phyloP scores from a whole-genome alignment of 2,329 filamentous ascomycete species.

The Coleophoma crateriformis region DNA sequence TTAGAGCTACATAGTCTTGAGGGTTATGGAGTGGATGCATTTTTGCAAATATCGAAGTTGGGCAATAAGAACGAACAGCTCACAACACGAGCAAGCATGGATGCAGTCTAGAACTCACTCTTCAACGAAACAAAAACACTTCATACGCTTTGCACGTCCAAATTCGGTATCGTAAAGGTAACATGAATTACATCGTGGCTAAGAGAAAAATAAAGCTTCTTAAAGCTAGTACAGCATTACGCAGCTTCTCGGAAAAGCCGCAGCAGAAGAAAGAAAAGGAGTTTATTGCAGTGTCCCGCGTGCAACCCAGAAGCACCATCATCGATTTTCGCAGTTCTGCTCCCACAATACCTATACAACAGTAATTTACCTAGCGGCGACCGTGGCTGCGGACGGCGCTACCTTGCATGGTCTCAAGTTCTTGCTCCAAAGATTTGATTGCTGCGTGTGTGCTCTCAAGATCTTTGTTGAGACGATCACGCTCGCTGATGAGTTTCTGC shows the following conservation, averaged over 20 bases:
- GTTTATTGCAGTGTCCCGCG: slow-evolving; percentile 20
- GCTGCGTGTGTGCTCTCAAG: slow-evolving; percentile 94
- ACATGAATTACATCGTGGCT: slow-evolving; percentile 29
- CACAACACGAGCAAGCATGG: slow-evolving; percentile 70
- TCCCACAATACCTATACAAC: no score
- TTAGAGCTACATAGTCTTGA: slow-evolving; percentile 88
- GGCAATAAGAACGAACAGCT: slow-evolving; percentile 98
- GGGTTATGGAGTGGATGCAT: slow-evolving; percentile 93
- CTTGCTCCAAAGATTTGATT: slow-evolving; percentile 86
- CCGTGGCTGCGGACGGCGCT: slow-evolving; percentile 86
- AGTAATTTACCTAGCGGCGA: slow-evolving; percentile 59
- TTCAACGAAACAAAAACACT: neutral
- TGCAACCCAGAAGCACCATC: slow-evolving; percentile 18
- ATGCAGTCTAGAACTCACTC: slow-evolving; percentile 47
- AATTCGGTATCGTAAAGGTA: slow-evolving; percentile 11
- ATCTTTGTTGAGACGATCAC: slow-evolving; percentile 99
- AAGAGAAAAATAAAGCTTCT: slow-evolving; percentile 21
- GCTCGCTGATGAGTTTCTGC: slow-evolving; percentile 98
- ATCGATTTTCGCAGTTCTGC: neutral
- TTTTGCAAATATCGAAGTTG: slow-evolving; percentile 90
- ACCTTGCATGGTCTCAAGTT: slow-evolving; percentile 91
- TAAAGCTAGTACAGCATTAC: slow-evolving; percentile 16
- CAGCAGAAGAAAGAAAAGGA: slow-evolving; percentile 18
- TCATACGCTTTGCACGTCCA: neutral
- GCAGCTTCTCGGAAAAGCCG: slow-evolving; percentile 11